Percentiles rank a stretch among this genome's conserved stretches.
These are phyloP conservation scores for Auricularia sp. DNA, from an alignment of 768 basidiomycete genomes.

Conservation along the genomic window DNA sequence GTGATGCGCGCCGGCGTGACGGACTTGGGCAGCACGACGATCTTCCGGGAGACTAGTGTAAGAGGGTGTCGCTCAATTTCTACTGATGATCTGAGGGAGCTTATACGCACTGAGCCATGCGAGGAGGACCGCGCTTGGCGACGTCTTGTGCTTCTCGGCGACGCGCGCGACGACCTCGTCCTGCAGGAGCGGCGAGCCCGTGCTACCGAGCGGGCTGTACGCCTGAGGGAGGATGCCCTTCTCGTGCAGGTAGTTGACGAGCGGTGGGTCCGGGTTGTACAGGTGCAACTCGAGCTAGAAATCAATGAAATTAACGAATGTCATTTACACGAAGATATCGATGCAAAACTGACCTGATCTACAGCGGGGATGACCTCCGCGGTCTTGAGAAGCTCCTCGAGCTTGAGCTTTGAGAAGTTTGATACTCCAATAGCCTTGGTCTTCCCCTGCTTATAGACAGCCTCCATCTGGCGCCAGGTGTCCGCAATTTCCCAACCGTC, in stretches of 20 bases:
- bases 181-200: neutral
- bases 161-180: slow-evolving; percentile 3
- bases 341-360: neutral
- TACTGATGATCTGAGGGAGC: neutral
- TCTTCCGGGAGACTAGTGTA: neutral
- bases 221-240: slow-evolving; percentile 5
- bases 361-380: slow-evolving; percentile 3
- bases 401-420: slow-evolving; percentile 34
- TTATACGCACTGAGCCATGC: slow-evolving; percentile 1
- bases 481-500: slow-evolving; percentile 25
- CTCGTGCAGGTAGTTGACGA: slow-evolving; percentile 1
- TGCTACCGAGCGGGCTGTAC: slow-evolving; percentile 6
- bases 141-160: neutral
- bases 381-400: slow-evolving; percentile 1
- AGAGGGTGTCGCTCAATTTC: neutral
- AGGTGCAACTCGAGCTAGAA: slow-evolving; percentile 4
- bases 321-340: neutral
- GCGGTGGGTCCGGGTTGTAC: slow-evolving; percentile 4
- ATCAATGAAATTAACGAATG: neutral
- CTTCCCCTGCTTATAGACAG: slow-evolving; percentile 34
- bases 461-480: slow-evolving; percentile 42
- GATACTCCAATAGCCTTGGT: slow-evolving; percentile 46
- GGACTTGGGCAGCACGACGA: slow-evolving; percentile 4
- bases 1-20: slow-evolving; percentile 5
- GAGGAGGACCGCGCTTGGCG: neutral